phyloP scores from a whole-genome alignment of 2,329 filamentous ascomycete genomes.

The Ramularia endophylla region DNA sequence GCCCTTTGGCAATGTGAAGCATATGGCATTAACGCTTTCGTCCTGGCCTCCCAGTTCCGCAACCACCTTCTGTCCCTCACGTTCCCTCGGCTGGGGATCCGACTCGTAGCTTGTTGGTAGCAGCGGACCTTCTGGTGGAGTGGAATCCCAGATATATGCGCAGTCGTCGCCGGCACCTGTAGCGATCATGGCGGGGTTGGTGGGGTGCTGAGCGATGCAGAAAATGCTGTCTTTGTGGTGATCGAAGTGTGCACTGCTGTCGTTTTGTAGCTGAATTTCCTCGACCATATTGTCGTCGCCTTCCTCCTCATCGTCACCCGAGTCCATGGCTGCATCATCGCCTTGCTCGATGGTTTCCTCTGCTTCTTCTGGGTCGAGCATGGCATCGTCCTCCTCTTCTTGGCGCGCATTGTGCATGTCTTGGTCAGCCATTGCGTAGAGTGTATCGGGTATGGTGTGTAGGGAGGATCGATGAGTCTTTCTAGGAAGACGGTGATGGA shows the following conservation, averaged over 20 bases:
- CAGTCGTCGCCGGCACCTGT: slow-evolving; percentile 84
- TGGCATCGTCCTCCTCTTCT: slow-evolving; percentile 58
- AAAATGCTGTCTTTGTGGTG: slow-evolving; percentile 86
- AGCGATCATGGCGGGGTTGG: slow-evolving; percentile 68
- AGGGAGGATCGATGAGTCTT: no score
- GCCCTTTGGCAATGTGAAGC: slow-evolving; percentile 77
- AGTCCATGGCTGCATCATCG: slow-evolving; percentile 76
- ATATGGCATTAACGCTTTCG: slow-evolving; percentile 81
- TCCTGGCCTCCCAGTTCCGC: slow-evolving; percentile 81
- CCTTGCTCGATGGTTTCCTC: slow-evolving; percentile 63
- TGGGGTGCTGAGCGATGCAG: slow-evolving; percentile 87
- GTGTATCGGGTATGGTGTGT: neutral
- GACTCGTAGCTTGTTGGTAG: slow-evolving; percentile 71
- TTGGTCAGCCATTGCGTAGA: slow-evolving; percentile 16
- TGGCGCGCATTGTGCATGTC: slow-evolving; percentile 13
- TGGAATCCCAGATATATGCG: slow-evolving; percentile 79
- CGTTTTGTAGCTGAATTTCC: slow-evolving; percentile 80
- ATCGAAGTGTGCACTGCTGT: slow-evolving; percentile 91
- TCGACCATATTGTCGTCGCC: slow-evolving; percentile 48
- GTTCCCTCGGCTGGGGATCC: slow-evolving; percentile 53
- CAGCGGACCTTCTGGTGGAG: slow-evolving; percentile 55
- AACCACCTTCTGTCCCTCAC: slow-evolving; percentile 58
- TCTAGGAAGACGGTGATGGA: no score
- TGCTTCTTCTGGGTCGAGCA: slow-evolving; percentile 71
- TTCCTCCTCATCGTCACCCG: slow-evolving; percentile 56